These are phyloP conservation scores for Trametes gibbosa DNA, from an alignment of 768 basidiomycete species.

Conservation along the genomic window DNA sequence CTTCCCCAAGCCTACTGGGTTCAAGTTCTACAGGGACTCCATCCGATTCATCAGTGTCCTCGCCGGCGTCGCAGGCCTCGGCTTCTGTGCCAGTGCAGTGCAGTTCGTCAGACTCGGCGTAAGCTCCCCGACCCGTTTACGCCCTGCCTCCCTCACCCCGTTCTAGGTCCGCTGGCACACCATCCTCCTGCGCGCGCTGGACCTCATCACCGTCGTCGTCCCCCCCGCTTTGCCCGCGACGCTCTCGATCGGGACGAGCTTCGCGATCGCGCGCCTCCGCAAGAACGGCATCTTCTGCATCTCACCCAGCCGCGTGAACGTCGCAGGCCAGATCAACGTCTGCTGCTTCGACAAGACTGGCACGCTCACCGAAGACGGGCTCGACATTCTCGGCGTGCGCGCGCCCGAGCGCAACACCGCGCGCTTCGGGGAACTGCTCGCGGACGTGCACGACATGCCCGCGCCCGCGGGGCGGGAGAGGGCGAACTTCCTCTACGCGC, in stretches of 20 bases:
- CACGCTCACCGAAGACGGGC: slow-evolving; percentile 95
- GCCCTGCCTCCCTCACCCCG: slow-evolving; percentile 2
- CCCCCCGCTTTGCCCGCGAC: slow-evolving; percentile 97
- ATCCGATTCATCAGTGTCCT: slow-evolving; percentile 89
- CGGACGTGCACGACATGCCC: slow-evolving; percentile 85
- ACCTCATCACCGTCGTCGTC: slow-evolving; percentile 95
- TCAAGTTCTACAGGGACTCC: slow-evolving; percentile 96
- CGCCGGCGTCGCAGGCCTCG: slow-evolving; percentile 84
- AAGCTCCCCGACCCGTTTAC: slow-evolving; percentile 9
- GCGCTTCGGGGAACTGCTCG: slow-evolving; percentile 86
- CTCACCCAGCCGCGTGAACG: slow-evolving; percentile 91
- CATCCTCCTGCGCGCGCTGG: slow-evolving; percentile 87
- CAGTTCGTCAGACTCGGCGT: slow-evolving; percentile 92
- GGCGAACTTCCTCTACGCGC: slow-evolving; percentile 84
- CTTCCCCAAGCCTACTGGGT: slow-evolving; percentile 97
- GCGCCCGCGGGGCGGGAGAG: slow-evolving; percentile 66
- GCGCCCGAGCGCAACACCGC: slow-evolving; percentile 72
- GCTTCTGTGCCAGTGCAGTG: slow-evolving; percentile 88
- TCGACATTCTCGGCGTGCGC: slow-evolving; percentile 94
- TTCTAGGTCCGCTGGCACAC: slow-evolving; percentile 82
- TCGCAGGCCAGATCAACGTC: slow-evolving; percentile 94
- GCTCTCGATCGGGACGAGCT: slow-evolving; percentile 94
- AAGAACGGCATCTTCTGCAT: slow-evolving; percentile 93
- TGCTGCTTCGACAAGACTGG: slow-evolving; percentile 99
- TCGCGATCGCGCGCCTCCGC: slow-evolving; percentile 85